phyloP scores from a whole-genome alignment of 2,329 filamentous ascomycete genomes.

The Mycosphaerelloides madeirae region DNA sequence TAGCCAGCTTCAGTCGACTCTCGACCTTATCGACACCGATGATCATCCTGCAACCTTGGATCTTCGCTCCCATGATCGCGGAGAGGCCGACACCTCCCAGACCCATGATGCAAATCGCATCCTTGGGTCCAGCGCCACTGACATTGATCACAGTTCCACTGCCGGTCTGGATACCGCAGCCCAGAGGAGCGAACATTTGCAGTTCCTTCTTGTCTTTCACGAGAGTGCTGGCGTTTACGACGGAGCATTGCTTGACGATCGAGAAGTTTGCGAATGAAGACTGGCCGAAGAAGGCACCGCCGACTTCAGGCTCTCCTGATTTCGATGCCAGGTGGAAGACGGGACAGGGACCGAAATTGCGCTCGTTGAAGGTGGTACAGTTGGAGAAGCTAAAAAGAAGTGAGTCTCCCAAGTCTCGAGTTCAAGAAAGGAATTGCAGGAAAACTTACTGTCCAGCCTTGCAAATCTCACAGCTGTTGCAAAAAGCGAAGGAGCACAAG shows the following conservation, averaged over 20 bases:
- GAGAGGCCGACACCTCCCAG: constrained; percentile 46
- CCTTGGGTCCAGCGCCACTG: constrained; percentile 33
- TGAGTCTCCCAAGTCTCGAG: too few relatives aligned
- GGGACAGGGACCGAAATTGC: constrained; percentile 39
- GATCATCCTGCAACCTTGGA: constrained; percentile 37
- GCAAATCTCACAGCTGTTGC: constrained; percentile 47
- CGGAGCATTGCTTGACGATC: constrained; percentile 37
- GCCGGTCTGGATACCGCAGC: constrained; percentile 46
- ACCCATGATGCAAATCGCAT: constrained; percentile 41
- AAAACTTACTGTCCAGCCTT: constrained; percentile 35
- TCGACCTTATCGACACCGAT: constrained; percentile 40
- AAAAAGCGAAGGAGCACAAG: constrained; percentile 47
- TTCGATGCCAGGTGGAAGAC: constrained; percentile 25
- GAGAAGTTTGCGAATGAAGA: constrained; percentile 41
- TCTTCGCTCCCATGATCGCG: constrained; percentile 47
- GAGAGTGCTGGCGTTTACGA: constrained; percentile 40
- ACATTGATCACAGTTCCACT: constrained; percentile 40
- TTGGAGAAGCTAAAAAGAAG: constrained; percentile 31
- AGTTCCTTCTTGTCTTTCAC: constrained; percentile 38
- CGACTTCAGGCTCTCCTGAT: constrained; percentile 28
- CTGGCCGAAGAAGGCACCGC: constrained; percentile 47
- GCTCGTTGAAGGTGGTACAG: constrained; percentile 45
- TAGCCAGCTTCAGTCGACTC: constrained; percentile 36
- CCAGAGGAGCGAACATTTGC: constrained; percentile 42
- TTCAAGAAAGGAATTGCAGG: too few relatives aligned